Conservation (phyloP, 768 basidiomycete genomes). For the Solioccasus polychromus region DNA sequence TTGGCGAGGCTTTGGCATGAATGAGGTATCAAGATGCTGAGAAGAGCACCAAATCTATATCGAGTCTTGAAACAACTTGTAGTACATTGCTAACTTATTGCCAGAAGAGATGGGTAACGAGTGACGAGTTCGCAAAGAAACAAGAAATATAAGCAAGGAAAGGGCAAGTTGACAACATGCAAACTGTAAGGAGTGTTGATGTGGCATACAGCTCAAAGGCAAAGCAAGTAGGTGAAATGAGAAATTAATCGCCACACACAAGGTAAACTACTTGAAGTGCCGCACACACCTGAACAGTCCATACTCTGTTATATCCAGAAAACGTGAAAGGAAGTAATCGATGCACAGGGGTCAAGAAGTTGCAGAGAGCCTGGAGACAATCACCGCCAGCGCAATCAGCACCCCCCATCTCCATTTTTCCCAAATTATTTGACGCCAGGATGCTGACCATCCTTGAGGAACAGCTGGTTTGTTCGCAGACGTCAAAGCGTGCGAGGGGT, state of each 20-base stretch:
- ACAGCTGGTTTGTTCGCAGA: constrained; percentile 29
- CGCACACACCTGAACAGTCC: constrained; percentile 19
- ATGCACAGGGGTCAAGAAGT: constrained; percentile 36
- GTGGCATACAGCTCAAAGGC: constrained; percentile 2
- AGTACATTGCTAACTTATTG: constrained; percentile 28
- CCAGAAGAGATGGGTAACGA: constrained; percentile 19
- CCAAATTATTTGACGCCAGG: constrained; percentile 66
- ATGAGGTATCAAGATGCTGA: not conserved
- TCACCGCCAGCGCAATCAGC: constrained; percentile 70
- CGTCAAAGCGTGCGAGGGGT: constrained; percentile 20
- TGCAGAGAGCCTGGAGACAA: constrained; percentile 74
- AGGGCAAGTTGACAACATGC: constrained; percentile 4
- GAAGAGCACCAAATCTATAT: constrained; percentile 2
- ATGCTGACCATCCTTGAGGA: constrained; percentile 52
- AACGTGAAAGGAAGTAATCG: constrained; percentile 7
- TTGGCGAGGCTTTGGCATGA: constrained; percentile 52
- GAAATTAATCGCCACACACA: constrained; percentile 11
- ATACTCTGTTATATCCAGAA: constrained; percentile 13
- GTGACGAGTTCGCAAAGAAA: constrained; percentile 3
- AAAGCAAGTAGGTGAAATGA: constrained; percentile 12
- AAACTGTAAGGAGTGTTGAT: constrained; percentile 9
- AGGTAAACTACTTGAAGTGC: constrained; percentile 18
- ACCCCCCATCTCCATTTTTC: constrained; percentile 87
- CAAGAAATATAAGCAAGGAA: constrained; percentile 13
- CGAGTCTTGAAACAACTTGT: constrained; percentile 12